Conservation (phyloP, 345 rosid genomes). For the Eucalyptus albens region DNA sequence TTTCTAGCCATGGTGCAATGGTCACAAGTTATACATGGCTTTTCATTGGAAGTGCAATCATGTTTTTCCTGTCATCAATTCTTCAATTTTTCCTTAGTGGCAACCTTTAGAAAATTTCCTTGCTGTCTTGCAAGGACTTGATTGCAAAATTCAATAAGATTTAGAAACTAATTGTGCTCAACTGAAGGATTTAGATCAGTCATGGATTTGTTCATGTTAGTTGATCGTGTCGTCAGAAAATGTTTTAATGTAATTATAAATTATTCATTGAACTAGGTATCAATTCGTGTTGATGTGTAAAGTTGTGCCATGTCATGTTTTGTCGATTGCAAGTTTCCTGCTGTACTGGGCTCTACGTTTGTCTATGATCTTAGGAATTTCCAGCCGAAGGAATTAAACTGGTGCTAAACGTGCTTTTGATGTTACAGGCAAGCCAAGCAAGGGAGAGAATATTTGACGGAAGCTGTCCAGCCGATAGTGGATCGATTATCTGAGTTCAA, state of each 20-base stretch:
- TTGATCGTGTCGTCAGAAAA: not conserved
- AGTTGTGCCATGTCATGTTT: not conserved
- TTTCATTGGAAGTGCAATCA: not conserved
- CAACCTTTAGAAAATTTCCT: not conserved
- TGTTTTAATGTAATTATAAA: not conserved
- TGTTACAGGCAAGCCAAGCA: conserved; percentile 29
- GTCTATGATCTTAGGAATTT: not conserved
- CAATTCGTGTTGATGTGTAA: not conserved
- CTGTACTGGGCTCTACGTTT: not conserved
- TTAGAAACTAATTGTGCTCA: not conserved
- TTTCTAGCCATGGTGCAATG: not conserved
- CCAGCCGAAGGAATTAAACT: not conserved
- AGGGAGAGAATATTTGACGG: conserved; percentile 21
- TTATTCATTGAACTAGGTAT: not conserved
- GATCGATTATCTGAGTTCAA: not conserved
- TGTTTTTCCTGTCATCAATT: not conserved
- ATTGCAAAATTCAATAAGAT: not conserved
- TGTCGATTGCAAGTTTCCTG: not conserved
- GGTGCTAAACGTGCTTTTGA: not conserved
- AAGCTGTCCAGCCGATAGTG: not conserved
- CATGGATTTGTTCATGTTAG: not conserved
- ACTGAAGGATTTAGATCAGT: not conserved
- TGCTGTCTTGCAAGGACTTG: not conserved
- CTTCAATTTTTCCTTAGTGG: not conserved
- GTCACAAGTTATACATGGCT: not conserved